These are phyloP conservation scores for Cryptosporidium xiaoi DNA, from an alignment of 169 alveolate genomes.

Conservation along the genomic window DNA sequence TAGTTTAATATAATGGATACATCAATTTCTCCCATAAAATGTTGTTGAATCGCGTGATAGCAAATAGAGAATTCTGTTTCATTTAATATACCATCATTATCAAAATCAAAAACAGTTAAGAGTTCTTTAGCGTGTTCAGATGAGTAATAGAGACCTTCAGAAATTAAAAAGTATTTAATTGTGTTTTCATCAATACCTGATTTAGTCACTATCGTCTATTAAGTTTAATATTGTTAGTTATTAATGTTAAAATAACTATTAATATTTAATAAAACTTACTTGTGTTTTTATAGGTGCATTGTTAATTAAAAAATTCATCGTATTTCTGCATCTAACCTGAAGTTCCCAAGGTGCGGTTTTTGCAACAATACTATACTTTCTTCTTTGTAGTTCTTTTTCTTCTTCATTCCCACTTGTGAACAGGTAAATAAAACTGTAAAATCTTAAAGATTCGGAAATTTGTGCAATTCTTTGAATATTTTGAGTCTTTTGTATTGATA, in stretches of 20 bases:
- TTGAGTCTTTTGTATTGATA: constrained; percentile 62
- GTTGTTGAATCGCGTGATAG: constrained; percentile 63
- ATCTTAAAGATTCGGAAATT: constrained; percentile 59
- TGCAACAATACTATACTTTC: constrained; percentile 52
- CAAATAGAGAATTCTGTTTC: constrained; percentile 58
- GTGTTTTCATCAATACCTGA: constrained; percentile 46
- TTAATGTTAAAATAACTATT: not conserved
- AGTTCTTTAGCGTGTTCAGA: constrained; percentile 63
- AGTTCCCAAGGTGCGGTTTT: constrained; percentile 74
- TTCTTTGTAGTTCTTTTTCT: constrained; percentile 63
- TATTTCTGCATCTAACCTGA: constrained; percentile 65
- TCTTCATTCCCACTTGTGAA: constrained; percentile 48
- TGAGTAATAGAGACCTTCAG: constrained; percentile 64
- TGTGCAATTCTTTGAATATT: constrained; percentile 48
- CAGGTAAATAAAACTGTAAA: constrained; percentile 36
- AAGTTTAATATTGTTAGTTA: not conserved
- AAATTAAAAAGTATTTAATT: constrained; percentile 39
- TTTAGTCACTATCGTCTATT: constrained; percentile 21
- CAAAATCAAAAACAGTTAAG: constrained; percentile 42
- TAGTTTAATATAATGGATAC: constrained; percentile 37
- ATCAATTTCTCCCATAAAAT: constrained; percentile 71
- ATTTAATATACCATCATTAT: constrained; percentile 43
- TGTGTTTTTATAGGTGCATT: constrained; percentile 72
- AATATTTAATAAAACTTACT: constrained; percentile 33
- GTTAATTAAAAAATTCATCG: constrained; percentile 68